phyloP scores from a whole-genome alignment of 805 yeast species.

The Myxozyma lipomycoides region DNA sequence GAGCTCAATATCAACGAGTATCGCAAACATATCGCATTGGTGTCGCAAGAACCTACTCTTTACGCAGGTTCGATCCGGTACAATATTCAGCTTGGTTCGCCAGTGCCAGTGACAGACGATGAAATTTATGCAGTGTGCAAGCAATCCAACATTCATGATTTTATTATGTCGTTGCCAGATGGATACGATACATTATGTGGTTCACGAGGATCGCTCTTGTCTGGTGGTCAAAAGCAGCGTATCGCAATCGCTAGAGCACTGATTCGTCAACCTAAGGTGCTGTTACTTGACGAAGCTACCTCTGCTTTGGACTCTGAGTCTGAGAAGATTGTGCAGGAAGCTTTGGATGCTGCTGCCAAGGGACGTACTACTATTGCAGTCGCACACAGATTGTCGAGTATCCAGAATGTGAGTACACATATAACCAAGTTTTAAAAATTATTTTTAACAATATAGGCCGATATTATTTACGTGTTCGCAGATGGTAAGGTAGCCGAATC shows the following conservation, averaged over 20 bases:
- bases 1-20: slow-evolving; percentile 46
- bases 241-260: slow-evolving; percentile 61
- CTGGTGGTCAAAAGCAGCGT: slow-evolving; percentile 65
- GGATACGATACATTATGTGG: slow-evolving; percentile 50
- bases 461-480: slow-evolving; percentile 50
- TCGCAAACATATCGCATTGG: slow-evolving; percentile 54
- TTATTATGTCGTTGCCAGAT: slow-evolving; percentile 51
- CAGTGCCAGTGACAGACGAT: slow-evolving; percentile 38
- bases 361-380: slow-evolving; percentile 68
- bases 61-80: slow-evolving; percentile 79
- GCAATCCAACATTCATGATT: slow-evolving; percentile 53
- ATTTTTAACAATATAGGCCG: slow-evolving; percentile 37
- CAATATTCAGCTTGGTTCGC: slow-evolving; percentile 54
- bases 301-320: slow-evolving; percentile 56
- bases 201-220: slow-evolving; percentile 47
- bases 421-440: slow-evolving; percentile 39
- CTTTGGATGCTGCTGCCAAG: slow-evolving; percentile 55
- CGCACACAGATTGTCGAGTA: slow-evolving; percentile 68
- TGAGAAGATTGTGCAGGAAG: slow-evolving; percentile 61
- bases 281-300: slow-evolving; percentile 57
- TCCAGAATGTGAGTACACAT: slow-evolving; percentile 51
- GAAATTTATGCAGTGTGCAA: slow-evolving; percentile 43
- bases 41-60: slow-evolving; percentile 54
- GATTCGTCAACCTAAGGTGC: slow-evolving; percentile 52
- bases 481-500: slow-evolving; percentile 54